phyloP scores from a whole-genome alignment of 208 protist species.

The Trypanosoma melophagium region DNA sequence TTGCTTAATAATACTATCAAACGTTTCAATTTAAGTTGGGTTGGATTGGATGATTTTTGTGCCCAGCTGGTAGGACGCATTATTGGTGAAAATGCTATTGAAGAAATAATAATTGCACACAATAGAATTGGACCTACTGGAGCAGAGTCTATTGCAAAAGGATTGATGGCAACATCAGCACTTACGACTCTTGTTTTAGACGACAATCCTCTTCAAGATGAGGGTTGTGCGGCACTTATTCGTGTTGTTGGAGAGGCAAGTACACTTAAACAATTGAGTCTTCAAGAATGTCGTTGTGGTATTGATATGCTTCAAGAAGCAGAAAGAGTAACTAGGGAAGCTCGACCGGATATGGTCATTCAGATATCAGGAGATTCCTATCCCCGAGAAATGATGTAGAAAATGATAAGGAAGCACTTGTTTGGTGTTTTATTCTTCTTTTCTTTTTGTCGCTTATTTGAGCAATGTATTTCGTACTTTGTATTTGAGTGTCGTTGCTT shows the following conservation, averaged over 20 bases:
- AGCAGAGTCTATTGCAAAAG: slow-evolving; percentile 75
- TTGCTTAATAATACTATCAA: slow-evolving; percentile 90
- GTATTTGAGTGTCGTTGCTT: too few relatives aligned
- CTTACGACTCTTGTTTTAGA: slow-evolving; percentile 75
- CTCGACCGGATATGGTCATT: slow-evolving; percentile 39
- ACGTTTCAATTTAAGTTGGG: slow-evolving; percentile 79
- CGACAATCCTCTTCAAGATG: slow-evolving; percentile 79
- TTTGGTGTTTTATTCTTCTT: too few relatives aligned
- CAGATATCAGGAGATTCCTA: slow-evolving; percentile 57
- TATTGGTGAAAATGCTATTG: slow-evolving; percentile 83
- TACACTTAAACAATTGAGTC: slow-evolving; percentile 59
- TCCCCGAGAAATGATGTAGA: slow-evolving; percentile 16
- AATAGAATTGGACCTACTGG: slow-evolving; percentile 80
- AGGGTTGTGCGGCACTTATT: slow-evolving; percentile 67
- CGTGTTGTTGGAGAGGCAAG: slow-evolving; percentile 41
- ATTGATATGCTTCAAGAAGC: slow-evolving; percentile 35
- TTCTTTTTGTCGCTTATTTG: too few relatives aligned
- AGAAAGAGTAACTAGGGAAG: slow-evolving; percentile 22
- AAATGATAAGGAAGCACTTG: neutral
- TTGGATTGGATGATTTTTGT: slow-evolving; percentile 76
- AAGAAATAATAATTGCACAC: slow-evolving; percentile 88
- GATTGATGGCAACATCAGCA: slow-evolving; percentile 67
- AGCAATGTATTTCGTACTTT: too few relatives aligned
- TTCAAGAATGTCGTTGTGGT: slow-evolving; percentile 72
- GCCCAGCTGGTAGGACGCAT: slow-evolving; percentile 68